These are phyloP conservation scores for Monascus purpureus DNA, from an alignment of 495 filamentous ascomycete genomes.

Conservation along the genomic window DNA sequence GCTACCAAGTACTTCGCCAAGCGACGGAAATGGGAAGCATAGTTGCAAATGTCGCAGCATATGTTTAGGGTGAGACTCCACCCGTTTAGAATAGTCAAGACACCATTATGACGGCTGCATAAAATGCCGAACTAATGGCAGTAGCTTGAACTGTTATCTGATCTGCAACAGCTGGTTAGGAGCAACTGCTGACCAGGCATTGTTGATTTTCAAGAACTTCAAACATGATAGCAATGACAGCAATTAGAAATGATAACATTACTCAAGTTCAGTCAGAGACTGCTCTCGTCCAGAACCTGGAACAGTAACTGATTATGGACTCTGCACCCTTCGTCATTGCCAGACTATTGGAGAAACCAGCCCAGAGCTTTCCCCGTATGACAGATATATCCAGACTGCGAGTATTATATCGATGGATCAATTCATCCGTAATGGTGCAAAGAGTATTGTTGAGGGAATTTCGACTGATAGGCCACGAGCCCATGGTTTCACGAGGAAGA, in stretches of 20 bases:
- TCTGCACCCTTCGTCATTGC: slow-evolving; percentile 23
- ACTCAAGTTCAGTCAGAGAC: too few species aligned
- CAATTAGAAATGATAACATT: too few species aligned
- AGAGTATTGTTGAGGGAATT: slow-evolving; percentile 26
- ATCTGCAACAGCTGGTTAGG: too few species aligned
- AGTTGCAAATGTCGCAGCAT: too few species aligned
- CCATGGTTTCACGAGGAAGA: slow-evolving; percentile 4
- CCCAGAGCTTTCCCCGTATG: slow-evolving; percentile 20
- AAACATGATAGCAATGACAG: too few species aligned
- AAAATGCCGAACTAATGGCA: too few species aligned
- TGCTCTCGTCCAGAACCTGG: slow-evolving; percentile 32
- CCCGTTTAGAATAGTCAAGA: too few species aligned
- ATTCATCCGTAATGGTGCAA: slow-evolving; percentile 26
- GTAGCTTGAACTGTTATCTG: too few species aligned
- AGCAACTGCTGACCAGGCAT: too few species aligned
- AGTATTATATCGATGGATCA: slow-evolving; percentile 27
- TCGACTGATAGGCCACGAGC: slow-evolving; percentile 9
- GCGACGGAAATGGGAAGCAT: slow-evolving; percentile 7
- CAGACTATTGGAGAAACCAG: slow-evolving; percentile 19
- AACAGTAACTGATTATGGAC: slow-evolving; percentile 30
- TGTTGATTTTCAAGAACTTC: too few species aligned
- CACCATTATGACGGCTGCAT: too few species aligned
- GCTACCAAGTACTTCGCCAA: slow-evolving; percentile 46
- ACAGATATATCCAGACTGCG: slow-evolving; percentile 21
- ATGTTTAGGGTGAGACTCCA: too few species aligned